Conservation (phyloP, 768 basidiomycete genomes). For the Hypsizygus marmoreus region DNA sequence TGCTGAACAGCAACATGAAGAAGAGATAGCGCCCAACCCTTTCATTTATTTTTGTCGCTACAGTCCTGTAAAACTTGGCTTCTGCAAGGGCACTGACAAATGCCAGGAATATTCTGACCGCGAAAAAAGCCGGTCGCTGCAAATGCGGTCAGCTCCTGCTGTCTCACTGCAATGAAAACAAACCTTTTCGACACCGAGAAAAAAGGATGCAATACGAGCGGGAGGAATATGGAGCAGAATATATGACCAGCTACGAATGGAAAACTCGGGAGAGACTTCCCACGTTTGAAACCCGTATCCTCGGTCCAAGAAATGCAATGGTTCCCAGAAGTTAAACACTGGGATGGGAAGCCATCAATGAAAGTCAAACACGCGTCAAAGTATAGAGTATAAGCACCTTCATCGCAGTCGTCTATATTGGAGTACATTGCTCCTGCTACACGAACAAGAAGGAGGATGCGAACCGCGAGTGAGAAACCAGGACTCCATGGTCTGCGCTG, state of each 20-base stretch:
- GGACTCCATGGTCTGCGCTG: conserved; percentile 85
- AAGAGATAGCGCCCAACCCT: conserved; percentile 92
- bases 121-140: conserved; percentile 88
- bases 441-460: conserved; percentile 80
- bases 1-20: conserved; percentile 80
- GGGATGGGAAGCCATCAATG: conserved; percentile 2
- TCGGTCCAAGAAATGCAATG: conserved; percentile 85
- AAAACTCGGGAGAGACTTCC: conserved; percentile 90
- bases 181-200: conserved; percentile 74
- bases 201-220: conserved; percentile 52
- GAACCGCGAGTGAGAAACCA: conserved; percentile 79
- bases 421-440: conserved; percentile 91
- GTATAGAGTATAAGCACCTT: conserved; percentile 55
- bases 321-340: conserved; percentile 99
- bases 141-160: too few relatives aligned
- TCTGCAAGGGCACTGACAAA: conserved; percentile 76
- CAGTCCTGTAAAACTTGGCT: conserved; percentile 77
- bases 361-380: neutral
- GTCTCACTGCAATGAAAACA: too few relatives aligned
- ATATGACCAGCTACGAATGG: conserved; percentile 96
- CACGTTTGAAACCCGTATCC: conserved; percentile 96
- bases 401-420: conserved; percentile 94
- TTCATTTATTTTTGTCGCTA: conserved; percentile 82
- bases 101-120: conserved; percentile 79
- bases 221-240: conserved; percentile 78